Conservation (phyloP, 192 early-diverging fungal genomes). For the Funneliformis mosseae region DNA sequence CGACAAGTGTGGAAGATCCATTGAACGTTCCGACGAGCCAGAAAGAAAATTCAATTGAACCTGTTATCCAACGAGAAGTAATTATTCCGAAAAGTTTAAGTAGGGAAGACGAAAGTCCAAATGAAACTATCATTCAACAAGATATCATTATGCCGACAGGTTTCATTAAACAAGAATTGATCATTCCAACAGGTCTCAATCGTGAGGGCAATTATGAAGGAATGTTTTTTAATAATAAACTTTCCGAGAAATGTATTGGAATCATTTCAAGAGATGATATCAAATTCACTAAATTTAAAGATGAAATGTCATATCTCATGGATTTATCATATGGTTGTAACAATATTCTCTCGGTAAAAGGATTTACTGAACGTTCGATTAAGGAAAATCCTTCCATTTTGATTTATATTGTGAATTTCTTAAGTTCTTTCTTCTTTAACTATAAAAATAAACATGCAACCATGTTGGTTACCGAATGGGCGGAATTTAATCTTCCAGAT, state of each 20-base stretch:
- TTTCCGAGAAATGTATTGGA: not conserved
- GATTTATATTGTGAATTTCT: no score
- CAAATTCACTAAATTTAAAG: not conserved
- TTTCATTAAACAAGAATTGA: not conserved
- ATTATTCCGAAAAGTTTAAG: no score
- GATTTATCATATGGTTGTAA: not conserved
- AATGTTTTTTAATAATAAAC: not conserved
- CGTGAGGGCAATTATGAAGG: not conserved
- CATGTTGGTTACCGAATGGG: not conserved
- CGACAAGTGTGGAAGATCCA: no score
- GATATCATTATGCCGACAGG: not conserved
- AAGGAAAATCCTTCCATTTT: no score
- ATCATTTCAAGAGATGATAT: not conserved
- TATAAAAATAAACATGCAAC: no score
- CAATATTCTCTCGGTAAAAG: not conserved
- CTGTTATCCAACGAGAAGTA: no score
- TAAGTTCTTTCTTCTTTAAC: no score
- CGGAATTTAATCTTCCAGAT: not conserved
- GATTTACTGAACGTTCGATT: not conserved
- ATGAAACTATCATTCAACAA: not conserved
- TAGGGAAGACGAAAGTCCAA: not conserved
- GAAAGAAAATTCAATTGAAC: no score
- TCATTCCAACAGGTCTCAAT: not conserved
- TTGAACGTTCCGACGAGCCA: no score
- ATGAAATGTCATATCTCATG: not conserved